Evolutionary conservation across 225 moss, liverwort and hornwort genomes (phyloP).

Genomic region (Sphagnum contortum): DNA sequence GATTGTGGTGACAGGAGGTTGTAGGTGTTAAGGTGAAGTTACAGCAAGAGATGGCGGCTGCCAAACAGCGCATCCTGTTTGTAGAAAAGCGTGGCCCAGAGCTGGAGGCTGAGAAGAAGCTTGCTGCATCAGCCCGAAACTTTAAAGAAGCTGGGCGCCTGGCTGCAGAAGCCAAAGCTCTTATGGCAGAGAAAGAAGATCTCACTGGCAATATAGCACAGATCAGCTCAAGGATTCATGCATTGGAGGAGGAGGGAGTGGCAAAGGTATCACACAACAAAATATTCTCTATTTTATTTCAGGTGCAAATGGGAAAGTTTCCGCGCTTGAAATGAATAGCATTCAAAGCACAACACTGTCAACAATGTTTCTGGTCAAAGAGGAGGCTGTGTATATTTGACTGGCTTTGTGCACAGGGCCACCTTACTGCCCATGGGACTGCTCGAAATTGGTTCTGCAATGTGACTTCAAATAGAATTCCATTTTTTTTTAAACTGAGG

Average conservation of each 20-base stretch:
- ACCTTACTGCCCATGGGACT: too few relatives aligned
- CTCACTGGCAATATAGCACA: constrained; percentile 20
- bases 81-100: constrained; percentile 38
- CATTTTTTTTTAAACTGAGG: too few relatives aligned
- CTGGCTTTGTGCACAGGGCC: too few relatives aligned
- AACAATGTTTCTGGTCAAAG: too few relatives aligned
- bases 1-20: constrained; percentile 18
- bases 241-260: constrained; percentile 26
- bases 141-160: constrained; percentile 45
- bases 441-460: too few relatives aligned
- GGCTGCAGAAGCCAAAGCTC: constrained; percentile 35
- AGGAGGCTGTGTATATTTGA: too few relatives aligned
- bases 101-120: constrained; percentile 40
- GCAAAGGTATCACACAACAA: not conserved
- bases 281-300: too few relatives aligned
- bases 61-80: constrained; percentile 25
- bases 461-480: too few relatives aligned
- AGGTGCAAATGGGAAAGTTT: too few relatives aligned
- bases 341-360: too few relatives aligned
- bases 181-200: constrained; percentile 22
- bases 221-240: constrained; percentile 18
- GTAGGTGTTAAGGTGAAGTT: constrained; percentile 29
- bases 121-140: constrained; percentile 39
- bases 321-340: too few relatives aligned
- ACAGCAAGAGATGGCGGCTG: constrained; percentile 26